These are phyloP conservation scores for Eragrostis tef DNA, from an alignment of 202 grass and related monocot genomes.

Conservation along the genomic window DNA sequence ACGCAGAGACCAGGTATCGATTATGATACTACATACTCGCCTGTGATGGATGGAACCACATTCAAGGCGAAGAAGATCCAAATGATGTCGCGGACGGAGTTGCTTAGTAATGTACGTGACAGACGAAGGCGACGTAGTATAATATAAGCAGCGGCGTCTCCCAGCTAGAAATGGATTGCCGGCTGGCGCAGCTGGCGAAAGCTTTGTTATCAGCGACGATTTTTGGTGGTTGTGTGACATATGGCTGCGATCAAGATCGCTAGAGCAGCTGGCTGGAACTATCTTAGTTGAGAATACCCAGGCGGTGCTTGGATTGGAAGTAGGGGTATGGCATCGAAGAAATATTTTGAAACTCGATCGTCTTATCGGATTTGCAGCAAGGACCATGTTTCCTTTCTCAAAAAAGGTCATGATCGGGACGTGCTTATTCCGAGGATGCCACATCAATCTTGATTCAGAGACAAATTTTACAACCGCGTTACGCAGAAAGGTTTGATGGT, in stretches of 20 bases:
- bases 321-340: neutral
- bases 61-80: neutral
- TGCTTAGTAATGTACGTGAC: neutral
- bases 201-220: slow-evolving; percentile 23
- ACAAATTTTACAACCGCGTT: neutral
- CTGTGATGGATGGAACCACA: neutral
- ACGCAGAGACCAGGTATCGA: too few species aligned
- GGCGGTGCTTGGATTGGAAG: neutral
- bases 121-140: slow-evolving; percentile 21
- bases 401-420: neutral
- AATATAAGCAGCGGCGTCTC: neutral
- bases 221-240: neutral
- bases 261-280: neutral
- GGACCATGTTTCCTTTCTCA: neutral
- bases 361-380: neutral
- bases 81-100: neutral
- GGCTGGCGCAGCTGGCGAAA: slow-evolving; percentile 11
- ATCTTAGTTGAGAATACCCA: neutral
- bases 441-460: neutral
- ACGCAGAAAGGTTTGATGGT: too few species aligned
- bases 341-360: neutral
- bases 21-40: too few species aligned
- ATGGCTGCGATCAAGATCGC: neutral
- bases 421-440: neutral
- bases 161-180: neutral